Conservation (phyloP, 768 basidiomycete species). For the Psilocybe cyanescens region DNA sequence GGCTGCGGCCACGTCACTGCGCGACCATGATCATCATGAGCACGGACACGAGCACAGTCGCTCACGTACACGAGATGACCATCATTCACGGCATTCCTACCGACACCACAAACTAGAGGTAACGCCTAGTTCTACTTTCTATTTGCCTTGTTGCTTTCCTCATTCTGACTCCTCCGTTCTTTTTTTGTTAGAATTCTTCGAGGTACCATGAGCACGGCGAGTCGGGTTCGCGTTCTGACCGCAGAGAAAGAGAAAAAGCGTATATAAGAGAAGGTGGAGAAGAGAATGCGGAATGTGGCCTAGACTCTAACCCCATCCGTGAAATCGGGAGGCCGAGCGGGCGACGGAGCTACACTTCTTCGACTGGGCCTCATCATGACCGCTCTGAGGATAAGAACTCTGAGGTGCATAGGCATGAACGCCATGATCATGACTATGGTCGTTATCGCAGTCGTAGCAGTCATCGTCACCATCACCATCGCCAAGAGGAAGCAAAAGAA, state of each 20-base stretch:
- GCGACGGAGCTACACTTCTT: no score
- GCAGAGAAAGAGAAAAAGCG: no score
- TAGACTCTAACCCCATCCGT: no score
- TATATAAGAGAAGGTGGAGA: no score
- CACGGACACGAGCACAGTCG: not conserved
- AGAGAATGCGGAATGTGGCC: no score
- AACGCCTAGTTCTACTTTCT: not conserved
- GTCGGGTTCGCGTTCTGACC: no score
- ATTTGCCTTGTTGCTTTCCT: not conserved
- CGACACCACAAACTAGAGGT: not conserved
- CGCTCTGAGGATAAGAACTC: no score
- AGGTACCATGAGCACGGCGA: not conserved
- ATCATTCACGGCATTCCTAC: not conserved
- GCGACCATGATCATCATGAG: not conserved
- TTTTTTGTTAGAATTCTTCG: not conserved
- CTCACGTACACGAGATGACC: not conserved
- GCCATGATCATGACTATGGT: no score
- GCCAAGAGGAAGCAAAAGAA: not conserved
- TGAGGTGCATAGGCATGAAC: no score
- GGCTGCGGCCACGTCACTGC: not conserved
- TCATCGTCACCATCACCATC: not conserved
- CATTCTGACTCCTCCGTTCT: not conserved
- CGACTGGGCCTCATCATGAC: no score
- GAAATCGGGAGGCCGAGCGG: no score
- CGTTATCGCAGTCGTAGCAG: no score